These are phyloP conservation scores for Suhomyces xylopsoci DNA, from an alignment of 805 yeast species.

Conservation along the genomic window DNA sequence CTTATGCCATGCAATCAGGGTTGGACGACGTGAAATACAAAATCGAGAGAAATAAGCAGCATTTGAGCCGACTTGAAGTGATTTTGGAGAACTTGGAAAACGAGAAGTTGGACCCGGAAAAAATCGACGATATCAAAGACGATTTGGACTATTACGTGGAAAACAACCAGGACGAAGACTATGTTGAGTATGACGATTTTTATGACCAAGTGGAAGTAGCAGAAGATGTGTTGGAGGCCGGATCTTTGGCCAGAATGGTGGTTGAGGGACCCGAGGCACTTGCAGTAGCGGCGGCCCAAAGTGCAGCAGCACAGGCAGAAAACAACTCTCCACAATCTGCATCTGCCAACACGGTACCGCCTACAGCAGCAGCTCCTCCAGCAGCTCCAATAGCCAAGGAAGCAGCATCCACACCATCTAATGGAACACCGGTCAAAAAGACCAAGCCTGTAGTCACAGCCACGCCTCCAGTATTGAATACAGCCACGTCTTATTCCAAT, in stretches of 20 bases:
- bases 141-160: constrained; percentile 93
- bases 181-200: constrained; percentile 88
- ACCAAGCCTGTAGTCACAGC: constrained; percentile 3
- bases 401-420: constrained; percentile 3
- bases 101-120: constrained; percentile 75
- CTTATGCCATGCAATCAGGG: constrained; percentile 43
- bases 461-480: constrained; percentile 19
- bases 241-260: constrained; percentile 22
- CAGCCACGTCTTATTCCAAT: constrained; percentile 22
- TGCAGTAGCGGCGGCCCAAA: neutral
- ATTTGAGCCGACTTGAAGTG: constrained; percentile 72
- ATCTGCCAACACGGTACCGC: constrained; percentile 1
- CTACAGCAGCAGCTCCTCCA: constrained; percentile 6
- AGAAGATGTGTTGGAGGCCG: constrained; percentile 24
- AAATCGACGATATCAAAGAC: constrained; percentile 73
- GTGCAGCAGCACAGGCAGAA: constrained; percentile 7
- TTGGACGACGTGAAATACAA: constrained; percentile 60
- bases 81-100: constrained; percentile 75
- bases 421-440: constrained; percentile 17
- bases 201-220: constrained; percentile 83
- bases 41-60: constrained; percentile 74
- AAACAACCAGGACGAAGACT: constrained; percentile 88
- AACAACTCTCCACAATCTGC: neutral
- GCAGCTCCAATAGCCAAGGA: constrained; percentile 1
- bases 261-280: constrained; percentile 9